Evolutionary conservation across 1,139 yeast species (phyloP).

Genomic region (Pneumocystis sp.): DNA sequence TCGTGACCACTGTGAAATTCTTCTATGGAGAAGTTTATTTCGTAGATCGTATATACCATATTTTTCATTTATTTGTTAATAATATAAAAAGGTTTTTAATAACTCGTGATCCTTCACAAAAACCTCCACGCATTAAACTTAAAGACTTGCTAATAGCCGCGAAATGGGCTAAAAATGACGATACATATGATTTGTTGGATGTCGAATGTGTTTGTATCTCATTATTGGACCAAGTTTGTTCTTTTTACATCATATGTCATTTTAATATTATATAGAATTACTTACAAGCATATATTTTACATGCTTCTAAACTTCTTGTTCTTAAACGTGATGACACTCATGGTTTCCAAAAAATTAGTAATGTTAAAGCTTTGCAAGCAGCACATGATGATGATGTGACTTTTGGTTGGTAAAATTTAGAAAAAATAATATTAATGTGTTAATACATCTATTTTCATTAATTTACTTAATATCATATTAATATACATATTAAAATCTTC

Average conservation of each 20-base stretch:
- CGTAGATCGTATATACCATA: constrained; percentile 11
- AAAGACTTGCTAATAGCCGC: constrained; percentile 16
- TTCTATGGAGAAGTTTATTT: constrained; percentile 23
- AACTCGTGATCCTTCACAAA: constrained; percentile 7
- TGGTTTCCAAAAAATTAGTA: not conserved
- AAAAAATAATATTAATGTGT: no score
- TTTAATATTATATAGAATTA: not conserved
- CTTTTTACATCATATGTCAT: constrained; percentile 23
- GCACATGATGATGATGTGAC: not conserved
- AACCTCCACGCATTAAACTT: constrained; percentile 16
- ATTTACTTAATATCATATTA: not conserved
- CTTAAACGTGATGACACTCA: not conserved
- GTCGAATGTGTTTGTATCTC: constrained; percentile 25
- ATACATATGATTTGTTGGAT: constrained; percentile 16
- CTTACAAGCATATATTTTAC: not conserved
- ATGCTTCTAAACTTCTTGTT: not conserved
- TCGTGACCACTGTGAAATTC: constrained; percentile 18
- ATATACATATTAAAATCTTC: not conserved
- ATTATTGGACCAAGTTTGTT: constrained; percentile 24
- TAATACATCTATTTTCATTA: not conserved
- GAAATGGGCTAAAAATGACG: constrained; percentile 10
- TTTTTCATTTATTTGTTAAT: not conserved
- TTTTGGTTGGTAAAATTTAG: not conserved
- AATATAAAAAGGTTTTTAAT: constrained; percentile 10
- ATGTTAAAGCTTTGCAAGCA: not conserved